Evolutionary conservation across 2,329 filamentous ascomycete species (phyloP), one percentile per base, ranked within the genome.

Genomic region (Sarocladiaceae sp.): DNA sequence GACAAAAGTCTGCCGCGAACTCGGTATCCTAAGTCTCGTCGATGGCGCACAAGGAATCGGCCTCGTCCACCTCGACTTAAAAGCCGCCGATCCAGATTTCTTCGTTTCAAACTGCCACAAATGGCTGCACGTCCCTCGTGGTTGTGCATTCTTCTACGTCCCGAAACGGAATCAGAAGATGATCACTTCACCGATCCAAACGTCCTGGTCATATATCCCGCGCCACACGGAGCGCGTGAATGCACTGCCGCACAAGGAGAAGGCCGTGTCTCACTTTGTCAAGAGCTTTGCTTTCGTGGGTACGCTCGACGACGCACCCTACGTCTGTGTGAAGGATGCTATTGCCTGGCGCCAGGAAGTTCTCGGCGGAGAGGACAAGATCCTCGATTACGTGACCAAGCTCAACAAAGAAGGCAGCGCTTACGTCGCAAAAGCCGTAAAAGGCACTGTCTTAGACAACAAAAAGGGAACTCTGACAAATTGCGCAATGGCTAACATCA

Each of bases 31-130:
- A 51, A 91, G 86, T 59, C 72, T 90, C 18, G 74, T 97, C 33
- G 93, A 97, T 64, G 92, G 82, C 15, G 93, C 93, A 0, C 93
- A 97, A 68, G 86, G 87, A 1, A 71, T 96, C 22, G 93, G 93
- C 2, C 87, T 94, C 68, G 77, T 96, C 7, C 74, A 79, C 1
- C 67, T 97, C 7, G 81, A 95, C 66, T 69, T 97, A 13, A 57
- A 64, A 0, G 66, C 70, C 3, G 71, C 91, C 2, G 80, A 91
- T 56, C 85, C 90, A 0, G 92, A 97, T 67, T 97, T 96, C 71
- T 89, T 95, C 62, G 79, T 93, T 13, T 86, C 79, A 52, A 97
- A 97, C 66, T 89, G 84, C 60, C 89, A 96, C 73, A 96, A 96
- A 73, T 97, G 93, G 93, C 82, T 97, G 7, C 85, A 83, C 62